Evolutionary conservation across 169 alveolate species (phyloP), one percentile per base, ranked within the genome.

Genomic region (Babesia sp.): DNA sequence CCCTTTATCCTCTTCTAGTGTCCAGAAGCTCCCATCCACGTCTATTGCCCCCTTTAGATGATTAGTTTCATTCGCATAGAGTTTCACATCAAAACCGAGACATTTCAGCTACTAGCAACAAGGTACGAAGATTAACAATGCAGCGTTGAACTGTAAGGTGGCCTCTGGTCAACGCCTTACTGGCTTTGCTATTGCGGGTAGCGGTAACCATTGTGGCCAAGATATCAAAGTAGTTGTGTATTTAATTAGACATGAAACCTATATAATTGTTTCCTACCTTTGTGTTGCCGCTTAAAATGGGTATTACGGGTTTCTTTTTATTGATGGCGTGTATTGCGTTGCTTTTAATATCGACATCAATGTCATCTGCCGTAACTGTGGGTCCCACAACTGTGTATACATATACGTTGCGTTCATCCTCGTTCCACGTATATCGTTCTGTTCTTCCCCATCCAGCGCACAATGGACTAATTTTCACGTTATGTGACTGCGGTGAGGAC

Each of bases 361-460:
- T n/a, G 39, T 71, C 75, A 20, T 16, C 44, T 6, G 84, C 36
- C 24, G 29, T 7, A 2, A 69, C 48, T 1, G 34, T 48, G 22
- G 60, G 41, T 24, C 20, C 50, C 28, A 79, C 46, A 6, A n/a
- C 28, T 2, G 55, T 46, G 20, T 74, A 11, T 3, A 79, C 75
- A 12, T 42, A 39, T 20, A 79, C 76, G 45, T 51, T 37, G 11
- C 59, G 44, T 6, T 4, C 54, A 29, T 55, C 70, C 42, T 79
- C 87, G 29, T 79, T 59, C 87, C 87, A 79, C 22, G 78, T 29
- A 71, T 79, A 79, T 7, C 42, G 46, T 1, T 79, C 76, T 39
- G 87, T 61, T 11, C 68, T n/a, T 29, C 87, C 87, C 87, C 87
- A 79, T 28, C 87, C 87, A 20, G 75, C 63, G 29, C 28, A 18